These are phyloP conservation scores for Nowakowskiella sp. DNA, from an alignment of 192 early-diverging fungal species.

Conservation along the genomic window DNA sequence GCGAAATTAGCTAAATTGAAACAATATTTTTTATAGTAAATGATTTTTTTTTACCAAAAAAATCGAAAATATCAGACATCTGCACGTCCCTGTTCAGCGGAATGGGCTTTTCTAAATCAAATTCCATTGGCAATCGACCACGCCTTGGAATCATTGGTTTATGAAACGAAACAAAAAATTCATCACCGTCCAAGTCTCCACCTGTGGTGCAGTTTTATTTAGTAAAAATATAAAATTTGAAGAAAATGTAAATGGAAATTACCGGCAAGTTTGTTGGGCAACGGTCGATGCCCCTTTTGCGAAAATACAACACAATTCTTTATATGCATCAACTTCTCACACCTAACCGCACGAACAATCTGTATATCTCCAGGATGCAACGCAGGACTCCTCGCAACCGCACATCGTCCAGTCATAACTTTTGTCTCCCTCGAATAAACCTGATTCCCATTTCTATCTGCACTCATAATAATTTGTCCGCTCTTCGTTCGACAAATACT, in stretches of 20 bases:
- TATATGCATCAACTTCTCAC: slow-evolving; percentile 21
- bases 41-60: too few relatives aligned
- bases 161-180: slow-evolving; percentile 38
- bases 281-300: slow-evolving; percentile 52
- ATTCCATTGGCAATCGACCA: slow-evolving; percentile 1
- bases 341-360: slow-evolving; percentile 19
- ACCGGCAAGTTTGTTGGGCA: slow-evolving; percentile 61
- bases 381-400: slow-evolving; percentile 15
- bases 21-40: not conserved
- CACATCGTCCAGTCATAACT: not conserved
- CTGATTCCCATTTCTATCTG: too few relatives aligned
- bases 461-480: too few relatives aligned
- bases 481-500: too few relatives aligned
- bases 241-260: too few relatives aligned
- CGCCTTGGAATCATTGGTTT: not conserved
- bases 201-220: too few relatives aligned
- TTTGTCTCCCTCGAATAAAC: too few relatives aligned
- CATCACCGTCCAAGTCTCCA: slow-evolving; percentile 78
- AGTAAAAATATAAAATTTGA: too few relatives aligned
- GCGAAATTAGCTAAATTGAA: not conserved
- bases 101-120: slow-evolving; percentile 4
- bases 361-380: slow-evolving; percentile 38
- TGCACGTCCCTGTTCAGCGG: slow-evolving; percentile 5
- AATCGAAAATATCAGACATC: slow-evolving; percentile 14
- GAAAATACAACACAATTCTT: slow-evolving; percentile 54